Conservation (phyloP, 2,329 filamentous ascomycete genomes). For the Sarocladium kiliense region DNA sequence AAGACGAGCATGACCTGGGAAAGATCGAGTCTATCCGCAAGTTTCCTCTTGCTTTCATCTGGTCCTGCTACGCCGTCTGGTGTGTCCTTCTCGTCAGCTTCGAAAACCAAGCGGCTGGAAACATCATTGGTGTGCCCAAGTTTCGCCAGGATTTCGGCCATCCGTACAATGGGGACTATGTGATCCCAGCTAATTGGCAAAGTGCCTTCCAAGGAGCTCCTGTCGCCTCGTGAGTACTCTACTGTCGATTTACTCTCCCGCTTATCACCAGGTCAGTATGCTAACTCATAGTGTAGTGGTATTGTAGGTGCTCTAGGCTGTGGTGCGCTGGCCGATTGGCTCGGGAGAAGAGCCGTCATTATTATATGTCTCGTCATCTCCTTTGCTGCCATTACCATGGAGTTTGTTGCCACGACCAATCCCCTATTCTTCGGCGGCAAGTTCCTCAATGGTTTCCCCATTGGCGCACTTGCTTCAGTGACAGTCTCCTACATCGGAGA, state of each 20-base stretch:
- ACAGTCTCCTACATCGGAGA: slow-evolving; percentile 26
- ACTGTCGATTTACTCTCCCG: background rate
- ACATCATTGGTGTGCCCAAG: slow-evolving; percentile 35
- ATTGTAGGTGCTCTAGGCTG: slow-evolving; percentile 26
- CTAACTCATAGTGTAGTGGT: slow-evolving; percentile 13
- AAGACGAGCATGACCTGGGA: slow-evolving; percentile 21
- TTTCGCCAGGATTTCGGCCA: slow-evolving; percentile 40
- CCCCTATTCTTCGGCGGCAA: slow-evolving; percentile 36
- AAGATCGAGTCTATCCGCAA: slow-evolving; percentile 19
- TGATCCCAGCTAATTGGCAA: slow-evolving; percentile 37
- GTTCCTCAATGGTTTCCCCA: slow-evolving; percentile 35
- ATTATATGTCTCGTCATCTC: slow-evolving; percentile 29
- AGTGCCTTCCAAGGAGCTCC: slow-evolving; percentile 37
- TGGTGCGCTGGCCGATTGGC: slow-evolving; percentile 29
- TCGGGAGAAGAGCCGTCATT: slow-evolving; percentile 27
- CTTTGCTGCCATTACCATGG: slow-evolving; percentile 32
- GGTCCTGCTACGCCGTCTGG: slow-evolving; percentile 35
- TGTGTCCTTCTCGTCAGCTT: slow-evolving; percentile 32
- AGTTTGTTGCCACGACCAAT: slow-evolving; percentile 35
- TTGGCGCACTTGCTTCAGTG: slow-evolving; percentile 21
- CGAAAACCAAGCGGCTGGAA: slow-evolving; percentile 35
- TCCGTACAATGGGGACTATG: slow-evolving; percentile 28
- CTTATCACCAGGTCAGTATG: background rate
- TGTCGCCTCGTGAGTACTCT: slow-evolving; percentile 26
- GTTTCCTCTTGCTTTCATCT: slow-evolving; percentile 21